phyloP scores from a whole-genome alignment of 192 early-diverging fungal species.

The Dissophora globulifera region DNA sequence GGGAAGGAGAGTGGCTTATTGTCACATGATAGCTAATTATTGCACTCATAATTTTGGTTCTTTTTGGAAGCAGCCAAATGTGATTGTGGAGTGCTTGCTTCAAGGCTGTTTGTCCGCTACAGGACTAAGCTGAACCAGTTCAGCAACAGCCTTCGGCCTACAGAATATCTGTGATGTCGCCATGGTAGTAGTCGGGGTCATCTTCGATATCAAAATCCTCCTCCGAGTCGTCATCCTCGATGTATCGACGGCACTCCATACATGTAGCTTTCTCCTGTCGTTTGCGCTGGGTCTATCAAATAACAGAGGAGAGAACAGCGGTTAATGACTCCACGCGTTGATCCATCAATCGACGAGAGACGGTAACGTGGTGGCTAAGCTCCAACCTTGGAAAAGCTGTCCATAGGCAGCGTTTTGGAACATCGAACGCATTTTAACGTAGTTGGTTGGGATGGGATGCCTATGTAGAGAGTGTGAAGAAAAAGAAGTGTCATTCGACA shows the following conservation, averaged over 20 bases:
- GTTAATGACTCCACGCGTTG: no score
- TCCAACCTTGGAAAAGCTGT: conserved; percentile 21
- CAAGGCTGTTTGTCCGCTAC: no score
- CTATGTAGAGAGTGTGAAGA: conserved; percentile 1
- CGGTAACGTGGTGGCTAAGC: not conserved
- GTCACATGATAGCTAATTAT: no score
- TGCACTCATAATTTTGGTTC: no score
- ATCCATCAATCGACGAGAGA: no score
- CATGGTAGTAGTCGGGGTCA: conserved; percentile 30
- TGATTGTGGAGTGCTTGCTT: no score
- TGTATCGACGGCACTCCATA: conserved; percentile 29
- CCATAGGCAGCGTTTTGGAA: conserved; percentile 20
- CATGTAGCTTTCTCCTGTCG: conserved; percentile 33
- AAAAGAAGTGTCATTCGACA: not conserved
- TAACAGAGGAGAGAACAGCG: not conserved
- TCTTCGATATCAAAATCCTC: conserved; percentile 17
- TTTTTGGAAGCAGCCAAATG: no score
- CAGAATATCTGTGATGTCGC: conserved; percentile 36
- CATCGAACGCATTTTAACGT: conserved; percentile 18
- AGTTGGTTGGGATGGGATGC: conserved; percentile 27
- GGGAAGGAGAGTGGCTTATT: no score
- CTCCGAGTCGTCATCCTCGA: conserved; percentile 40
- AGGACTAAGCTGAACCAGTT: no score
- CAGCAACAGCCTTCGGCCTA: no score
- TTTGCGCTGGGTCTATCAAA: conserved; percentile 26